Base-by-base conservation (phyloP, 2,329 filamentous ascomycete genomes). In the Bipolaris cookei region DNA sequence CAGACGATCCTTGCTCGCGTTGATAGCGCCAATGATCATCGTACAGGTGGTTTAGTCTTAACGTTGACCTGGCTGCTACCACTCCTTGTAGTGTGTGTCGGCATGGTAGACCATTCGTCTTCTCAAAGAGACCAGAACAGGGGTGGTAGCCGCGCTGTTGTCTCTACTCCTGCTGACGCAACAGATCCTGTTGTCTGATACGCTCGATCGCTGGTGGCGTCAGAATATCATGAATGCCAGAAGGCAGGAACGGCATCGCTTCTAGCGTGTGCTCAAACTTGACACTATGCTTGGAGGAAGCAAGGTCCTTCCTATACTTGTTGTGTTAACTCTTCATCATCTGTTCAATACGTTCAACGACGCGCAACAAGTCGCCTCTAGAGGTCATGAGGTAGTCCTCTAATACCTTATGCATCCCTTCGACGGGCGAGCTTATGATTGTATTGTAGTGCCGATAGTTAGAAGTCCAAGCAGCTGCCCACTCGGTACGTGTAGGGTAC, bases 371-470 rank as follows among this genome's bases (percentile, higher is more conserved):
- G 41, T 60, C 48, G 21, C 60, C 56, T 53, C 6, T 51, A 35
- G 47, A 59, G 16, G 60, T 60, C 34, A 62, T 62, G n/a, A 62
- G 54, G 45, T 62, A 58, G 34, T 58, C 54, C 30, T 62, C 58
- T 13, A 62, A 23, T 28, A 56, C 51, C 45, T 56, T 59, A 23
- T 58, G 54, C 54, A 60, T 60, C 42, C 56, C 44, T 46, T 62
- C 51, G 28, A 62, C 20, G 20, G 51, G 51, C 20, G 47, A 61
- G 32, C 39, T 61, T 46, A 51, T 58, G 25, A 55, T 58, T 6
- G 54, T 60, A 28, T 55, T 58, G 34, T 58, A 62, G 48, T 62
- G 54, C 46, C 48, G 39, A 46, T 59, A 23, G 32, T 56, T 25
- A 43, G 56, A 59, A 14, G 59, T 62, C 56, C 47, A 61, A 1